Evolutionary conservation across 768 basidiomycete genomes (phyloP), one percentile per base, ranked within the genome.

Genomic region (Naematelia encephala): DNA sequence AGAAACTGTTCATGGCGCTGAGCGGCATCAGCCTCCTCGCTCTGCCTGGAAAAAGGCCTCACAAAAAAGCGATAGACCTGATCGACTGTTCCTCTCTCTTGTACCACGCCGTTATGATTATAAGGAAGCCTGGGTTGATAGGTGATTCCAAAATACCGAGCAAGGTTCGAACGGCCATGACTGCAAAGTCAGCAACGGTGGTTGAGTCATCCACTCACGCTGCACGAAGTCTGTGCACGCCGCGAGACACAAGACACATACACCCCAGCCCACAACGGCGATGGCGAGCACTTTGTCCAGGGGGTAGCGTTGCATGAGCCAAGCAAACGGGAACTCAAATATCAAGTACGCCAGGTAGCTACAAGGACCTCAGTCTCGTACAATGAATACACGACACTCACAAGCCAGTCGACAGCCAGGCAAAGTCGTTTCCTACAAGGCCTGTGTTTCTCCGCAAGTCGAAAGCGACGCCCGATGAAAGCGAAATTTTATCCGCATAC

Each of bases 1-100:
- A 64, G 48, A 60, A 56, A 52, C 61, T 62, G 61, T 62, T 62
- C 61, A 62, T 62, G 26, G 56, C 56, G 29, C 61, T 62, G 5
- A 44, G 14, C 27, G 22, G n/a, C n/a, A n/a, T 42, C 26, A 8
- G 27, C 23, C n/a, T n/a, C n/a, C n/a, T n/a, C n/a, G n/a, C n/a
- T n/a, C n/a, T n/a, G n/a, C n/a, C n/a, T n/a, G n/a, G n/a, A n/a
- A n/a, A n/a, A n/a, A n/a, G n/a, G n/a, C 13, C 29, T 13, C 19
- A 53, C 51, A 53, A 53, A 23, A 53, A 53, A 21, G 51, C 26
- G 13, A 53, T 21, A 23, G 51, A 53, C 12, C 51, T 25, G 19
- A 53, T 29, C 27, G 25, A 12, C 12, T 16, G 14, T 29, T 53
- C 51, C 51, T 53, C 51, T 11, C 51, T 25, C 51, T 39, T 29